Evolutionary conservation across 1,284 basidiomycete species (phyloP).

Genomic region (Bondarzewia mesenterica): DNA sequence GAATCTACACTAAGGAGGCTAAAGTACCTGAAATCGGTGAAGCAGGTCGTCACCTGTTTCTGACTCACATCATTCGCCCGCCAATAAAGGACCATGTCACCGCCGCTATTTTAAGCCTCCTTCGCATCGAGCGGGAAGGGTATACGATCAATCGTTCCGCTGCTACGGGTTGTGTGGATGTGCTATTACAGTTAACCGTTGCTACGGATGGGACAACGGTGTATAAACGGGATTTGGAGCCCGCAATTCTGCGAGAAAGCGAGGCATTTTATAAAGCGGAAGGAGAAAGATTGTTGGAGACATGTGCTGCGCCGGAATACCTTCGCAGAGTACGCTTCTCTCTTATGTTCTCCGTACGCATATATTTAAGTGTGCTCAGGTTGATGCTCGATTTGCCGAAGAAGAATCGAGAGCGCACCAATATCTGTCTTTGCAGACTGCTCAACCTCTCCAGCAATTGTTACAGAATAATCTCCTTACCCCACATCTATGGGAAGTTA

Average conservation of each 20-base stretch:
- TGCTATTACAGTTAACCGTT: conserved; percentile 66
- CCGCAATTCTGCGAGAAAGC: conserved; percentile 73
- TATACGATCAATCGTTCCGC: conserved; percentile 88
- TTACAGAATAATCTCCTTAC: conserved; percentile 76
- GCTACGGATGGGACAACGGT: conserved; percentile 50
- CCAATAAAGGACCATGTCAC: conserved; percentile 84
- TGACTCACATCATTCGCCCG: conserved; percentile 75
- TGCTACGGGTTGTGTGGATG: conserved; percentile 85
- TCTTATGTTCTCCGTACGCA: conserved; percentile 1
- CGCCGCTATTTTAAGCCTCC: conserved; percentile 77
- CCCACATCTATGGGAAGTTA: conserved; percentile 68
- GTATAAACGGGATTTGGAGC: conserved; percentile 85
- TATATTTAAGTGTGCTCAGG: conserved; percentile 38
- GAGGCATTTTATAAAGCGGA: conserved; percentile 77
- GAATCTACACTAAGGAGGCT: conserved; percentile 69
- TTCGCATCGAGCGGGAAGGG: conserved; percentile 89
- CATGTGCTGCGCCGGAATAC: conserved; percentile 79
- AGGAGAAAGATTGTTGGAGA: conserved; percentile 62
- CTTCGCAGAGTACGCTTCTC: conserved; percentile 52
- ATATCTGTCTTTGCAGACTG: conserved; percentile 79
- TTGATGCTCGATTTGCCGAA: conserved; percentile 74
- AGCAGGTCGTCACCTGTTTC: conserved; percentile 79
- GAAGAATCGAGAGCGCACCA: conserved; percentile 87
- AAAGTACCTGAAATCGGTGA: conserved; percentile 77
- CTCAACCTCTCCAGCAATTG: conserved; percentile 62